These are phyloP conservation scores for Monosporascus sp. DNA, from an alignment of 2,329 filamentous ascomycete species.

Conservation along the genomic window DNA sequence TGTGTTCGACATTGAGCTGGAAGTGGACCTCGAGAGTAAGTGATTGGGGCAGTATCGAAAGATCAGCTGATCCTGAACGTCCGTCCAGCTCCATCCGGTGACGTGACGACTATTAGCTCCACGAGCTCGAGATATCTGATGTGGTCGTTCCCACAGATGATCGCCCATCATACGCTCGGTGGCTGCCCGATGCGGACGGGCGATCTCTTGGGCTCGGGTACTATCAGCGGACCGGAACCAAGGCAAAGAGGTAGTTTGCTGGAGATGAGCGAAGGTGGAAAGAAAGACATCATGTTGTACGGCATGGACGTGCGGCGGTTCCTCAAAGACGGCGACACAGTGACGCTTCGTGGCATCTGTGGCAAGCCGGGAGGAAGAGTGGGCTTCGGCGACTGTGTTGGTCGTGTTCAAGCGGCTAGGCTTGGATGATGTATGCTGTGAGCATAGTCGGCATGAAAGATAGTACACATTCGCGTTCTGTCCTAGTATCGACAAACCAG, in stretches of 20 bases:
- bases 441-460: too few relatives aligned
- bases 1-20: conserved; percentile 64
- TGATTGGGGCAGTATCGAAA: conserved; percentile 2
- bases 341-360: conserved; percentile 35
- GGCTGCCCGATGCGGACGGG: conserved; percentile 71
- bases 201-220: conserved; percentile 73
- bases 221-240: conserved; percentile 50
- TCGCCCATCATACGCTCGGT: conserved; percentile 71
- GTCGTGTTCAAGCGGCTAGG: conserved; percentile 23
- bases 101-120: conserved; percentile 51
- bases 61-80: conserved; percentile 6
- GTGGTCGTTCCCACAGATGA: conserved; percentile 81
- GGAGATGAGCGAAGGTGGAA: conserved; percentile 41
- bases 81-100: conserved; percentile 35
- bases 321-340: conserved; percentile 40
- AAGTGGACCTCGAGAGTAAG: conserved; percentile 58
- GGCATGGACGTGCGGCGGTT: conserved; percentile 37
- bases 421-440: background rate
- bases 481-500: too few relatives aligned
- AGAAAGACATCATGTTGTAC: conserved; percentile 34
- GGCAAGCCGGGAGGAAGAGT: conserved; percentile 30
- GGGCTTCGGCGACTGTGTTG: conserved; percentile 40
- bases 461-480: too few relatives aligned
- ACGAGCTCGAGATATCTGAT: conserved; percentile 63
- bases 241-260: conserved; percentile 38